Evolutionary conservation across 1,284 basidiomycete genomes (phyloP).

Genomic region (Lignosus rhinocerotis): DNA sequence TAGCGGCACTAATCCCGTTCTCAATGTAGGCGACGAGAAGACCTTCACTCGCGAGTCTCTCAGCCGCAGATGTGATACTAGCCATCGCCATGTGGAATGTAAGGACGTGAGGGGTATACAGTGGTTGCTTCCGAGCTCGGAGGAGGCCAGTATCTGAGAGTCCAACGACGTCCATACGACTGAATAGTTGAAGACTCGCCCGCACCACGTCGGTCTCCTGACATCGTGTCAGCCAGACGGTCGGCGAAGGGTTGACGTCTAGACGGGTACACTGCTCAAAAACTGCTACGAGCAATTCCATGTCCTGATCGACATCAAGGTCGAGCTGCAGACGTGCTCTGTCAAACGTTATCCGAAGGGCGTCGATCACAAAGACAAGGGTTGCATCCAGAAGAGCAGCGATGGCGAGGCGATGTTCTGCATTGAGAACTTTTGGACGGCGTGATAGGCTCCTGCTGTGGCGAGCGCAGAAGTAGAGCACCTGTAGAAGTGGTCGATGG

Average conservation of each 20-base stretch:
- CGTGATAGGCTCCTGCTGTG: slow-evolving; percentile 55
- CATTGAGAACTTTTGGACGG: slow-evolving; percentile 52
- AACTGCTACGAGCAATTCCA: slow-evolving; percentile 79
- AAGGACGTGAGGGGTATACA: slow-evolving; percentile 77
- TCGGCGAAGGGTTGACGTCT: slow-evolving; percentile 65
- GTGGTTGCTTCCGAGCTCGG: slow-evolving; percentile 59
- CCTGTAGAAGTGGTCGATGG: slow-evolving; percentile 79
- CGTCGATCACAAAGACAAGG: slow-evolving; percentile 67
- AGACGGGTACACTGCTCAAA: slow-evolving; percentile 77
- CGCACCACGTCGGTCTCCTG: slow-evolving; percentile 83
- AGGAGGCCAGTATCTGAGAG: slow-evolving; percentile 62
- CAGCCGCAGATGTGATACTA: slow-evolving; percentile 73
- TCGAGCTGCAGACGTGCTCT: slow-evolving; percentile 59
- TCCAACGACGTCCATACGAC: slow-evolving; percentile 69
- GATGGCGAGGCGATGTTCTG: slow-evolving; percentile 62
- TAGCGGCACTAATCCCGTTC: slow-evolving; percentile 74
- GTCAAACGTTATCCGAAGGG: slow-evolving; percentile 68
- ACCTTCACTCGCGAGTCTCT: slow-evolving; percentile 84
- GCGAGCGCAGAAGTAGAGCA: slow-evolving; percentile 75
- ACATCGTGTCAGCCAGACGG: slow-evolving; percentile 77
- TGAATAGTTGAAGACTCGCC: slow-evolving; percentile 75
- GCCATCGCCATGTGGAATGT: slow-evolving; percentile 88
- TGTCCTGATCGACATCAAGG: slow-evolving; percentile 72
- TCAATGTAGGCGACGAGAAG: slow-evolving; percentile 82
- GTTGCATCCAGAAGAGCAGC: slow-evolving; percentile 61